A percentile compares a stretch with the other conserved stretches of the same genome.
Evolutionary conservation across 169 alveolate species (phyloP).

Genomic region (Plasmodium coatneyi): DNA sequence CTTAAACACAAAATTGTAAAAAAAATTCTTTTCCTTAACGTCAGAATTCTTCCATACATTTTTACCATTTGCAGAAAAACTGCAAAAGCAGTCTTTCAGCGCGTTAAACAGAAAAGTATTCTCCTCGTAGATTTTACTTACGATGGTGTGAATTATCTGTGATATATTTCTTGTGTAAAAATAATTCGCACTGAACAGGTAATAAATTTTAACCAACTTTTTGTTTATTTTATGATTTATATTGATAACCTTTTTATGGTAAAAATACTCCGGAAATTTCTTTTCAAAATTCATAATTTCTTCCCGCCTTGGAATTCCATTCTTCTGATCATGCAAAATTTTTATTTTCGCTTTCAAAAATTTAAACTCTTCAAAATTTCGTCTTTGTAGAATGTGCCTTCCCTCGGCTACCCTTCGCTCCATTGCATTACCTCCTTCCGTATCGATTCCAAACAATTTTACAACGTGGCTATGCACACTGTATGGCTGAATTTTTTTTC

Average conservation of each 20-base stretch:
- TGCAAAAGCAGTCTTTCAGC: neutral
- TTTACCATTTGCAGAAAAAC: neutral
- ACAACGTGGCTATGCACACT: neutral
- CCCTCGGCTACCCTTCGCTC: neutral
- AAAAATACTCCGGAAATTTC: conserved; percentile 51
- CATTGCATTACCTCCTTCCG: neutral
- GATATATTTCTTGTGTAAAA: conserved; percentile 31
- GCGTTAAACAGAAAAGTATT: neutral
- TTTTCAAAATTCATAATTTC: conserved; percentile 10
- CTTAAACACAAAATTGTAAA: neutral
- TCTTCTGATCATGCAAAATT: neutral
- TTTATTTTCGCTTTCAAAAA: conserved; percentile 36
- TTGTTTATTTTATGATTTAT: conserved; percentile 59
- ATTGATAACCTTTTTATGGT: conserved; percentile 62
- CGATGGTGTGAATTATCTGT: conserved; percentile 7
- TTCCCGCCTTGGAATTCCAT: neutral
- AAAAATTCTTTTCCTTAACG: neutral
- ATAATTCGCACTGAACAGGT: conserved; percentile 42
- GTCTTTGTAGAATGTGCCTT: neutral
- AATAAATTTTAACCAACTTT: conserved; percentile 33
- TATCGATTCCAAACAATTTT: neutral
- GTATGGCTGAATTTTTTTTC: neutral
- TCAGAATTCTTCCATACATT: conserved; percentile 9
- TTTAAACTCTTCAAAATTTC: neutral
- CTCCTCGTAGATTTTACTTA: conserved; percentile 56